phyloP scores from a whole-genome alignment of 495 filamentous ascomycete genomes.

The Penicillium bovifimosum region DNA sequence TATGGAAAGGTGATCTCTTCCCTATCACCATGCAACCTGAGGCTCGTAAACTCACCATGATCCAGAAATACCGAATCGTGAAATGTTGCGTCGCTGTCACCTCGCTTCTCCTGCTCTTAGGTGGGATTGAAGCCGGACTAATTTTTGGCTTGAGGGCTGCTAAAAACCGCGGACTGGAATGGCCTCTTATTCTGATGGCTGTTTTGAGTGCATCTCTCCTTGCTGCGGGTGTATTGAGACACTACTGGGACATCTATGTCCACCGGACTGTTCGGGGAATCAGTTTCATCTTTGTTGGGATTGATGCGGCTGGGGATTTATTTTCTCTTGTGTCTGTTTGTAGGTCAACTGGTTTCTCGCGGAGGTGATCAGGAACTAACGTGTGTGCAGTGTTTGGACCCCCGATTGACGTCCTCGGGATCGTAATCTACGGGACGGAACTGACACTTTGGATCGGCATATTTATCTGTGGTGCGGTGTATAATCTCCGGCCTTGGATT shows the following conservation, averaged over 20 bases:
- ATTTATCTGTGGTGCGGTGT: constrained; percentile 54
- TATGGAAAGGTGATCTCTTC: constrained; percentile 45
- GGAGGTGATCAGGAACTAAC: constrained; percentile 2
- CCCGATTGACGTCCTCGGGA: constrained; percentile 48
- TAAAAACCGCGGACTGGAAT: constrained; percentile 29
- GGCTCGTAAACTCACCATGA: neutral
- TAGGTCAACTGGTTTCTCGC: constrained; percentile 9
- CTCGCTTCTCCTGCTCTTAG: constrained; percentile 38
- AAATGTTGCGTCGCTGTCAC: constrained; percentile 38
- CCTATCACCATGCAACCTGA: neutral
- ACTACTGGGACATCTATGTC: constrained; percentile 56
- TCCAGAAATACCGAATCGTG: constrained; percentile 40
- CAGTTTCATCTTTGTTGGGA: constrained; percentile 59
- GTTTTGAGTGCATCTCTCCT: constrained; percentile 52
- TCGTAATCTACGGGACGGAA: constrained; percentile 59
- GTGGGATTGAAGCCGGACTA: constrained; percentile 46
- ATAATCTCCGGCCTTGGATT: constrained; percentile 53
- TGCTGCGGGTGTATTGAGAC: constrained; percentile 46
- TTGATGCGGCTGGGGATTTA: constrained; percentile 59
- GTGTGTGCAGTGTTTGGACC: constrained; percentile 46
- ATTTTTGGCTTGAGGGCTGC: constrained; percentile 47
- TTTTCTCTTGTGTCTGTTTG: constrained; percentile 55
- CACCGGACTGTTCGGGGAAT: constrained; percentile 59
- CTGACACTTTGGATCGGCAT: constrained; percentile 57
- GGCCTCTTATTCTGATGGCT: constrained; percentile 57